Base-by-base conservation (phyloP, 768 basidiomycete species). In the Suillus subaureus region DNA sequence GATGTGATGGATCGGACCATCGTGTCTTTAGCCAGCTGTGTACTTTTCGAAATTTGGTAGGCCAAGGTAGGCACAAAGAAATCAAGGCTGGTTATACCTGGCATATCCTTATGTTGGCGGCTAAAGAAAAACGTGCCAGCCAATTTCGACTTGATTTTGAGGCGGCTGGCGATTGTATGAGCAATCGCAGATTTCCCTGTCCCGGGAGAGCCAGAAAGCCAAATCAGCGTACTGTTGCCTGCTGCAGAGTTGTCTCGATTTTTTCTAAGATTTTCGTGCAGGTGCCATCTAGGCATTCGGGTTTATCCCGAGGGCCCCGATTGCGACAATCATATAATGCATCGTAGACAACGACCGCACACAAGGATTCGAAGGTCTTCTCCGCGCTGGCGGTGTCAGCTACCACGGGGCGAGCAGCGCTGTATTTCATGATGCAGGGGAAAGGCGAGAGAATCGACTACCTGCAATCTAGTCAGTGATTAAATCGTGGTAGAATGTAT, bases 131-230 rank as follows among this genome's bases (percentile, higher is more conserved):
- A 60, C 0, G 57, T 40, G 28, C 57, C 57, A 3, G 57, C 57
- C 9, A 60, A 28, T 40, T 28, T 60, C 18, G 57, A 60, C 16
- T 13, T 42, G 3, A 6, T 13, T 28, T 42, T 42, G 26, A 60
- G 39, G 39, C 39, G 57, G 11, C 39, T 26, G 1, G 57, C 57
- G 26, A 60, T 28, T 21, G 57, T 60, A 28, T 42, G 57, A 7
- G 57, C 57, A 13, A 60, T 60, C 11, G 57, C 39, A 28, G 57
- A 60, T 23, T 60, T 60, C 12, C 57, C 57, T 42, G 57, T 60
- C 3, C 57, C 57, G 7, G 57, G 26, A 21, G 57, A 60, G 39
- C 57, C 57, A 40, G 57, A 60, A 18, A 60, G 57, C 57, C 57
- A 60, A 42, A 60, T 21, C 1, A 60, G 26, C 26, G 39, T 60